Evolutionary conservation across 441 rosid species (phyloP).

Genomic region (Gossypium gossypioides): DNA sequence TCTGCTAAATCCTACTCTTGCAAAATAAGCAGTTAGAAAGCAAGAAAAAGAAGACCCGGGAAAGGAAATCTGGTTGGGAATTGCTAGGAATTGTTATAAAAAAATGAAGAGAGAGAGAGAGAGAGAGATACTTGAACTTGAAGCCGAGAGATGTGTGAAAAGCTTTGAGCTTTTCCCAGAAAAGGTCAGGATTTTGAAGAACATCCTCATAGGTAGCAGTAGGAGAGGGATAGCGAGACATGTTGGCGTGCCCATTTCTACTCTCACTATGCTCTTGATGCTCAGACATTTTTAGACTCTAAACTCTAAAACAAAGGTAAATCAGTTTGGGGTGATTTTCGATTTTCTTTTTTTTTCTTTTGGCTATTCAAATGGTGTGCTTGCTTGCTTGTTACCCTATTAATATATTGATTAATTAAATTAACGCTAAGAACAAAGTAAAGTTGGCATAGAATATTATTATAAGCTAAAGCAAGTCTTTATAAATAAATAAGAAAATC

Average conservation of each 20-base stretch:
- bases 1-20: neutral
- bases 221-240: conserved; percentile 34
- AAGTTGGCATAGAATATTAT: neutral
- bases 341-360: neutral
- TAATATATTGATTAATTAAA: neutral
- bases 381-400: neutral
- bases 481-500: neutral
- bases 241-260: conserved; percentile 27
- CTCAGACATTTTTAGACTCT: conserved; percentile 32
- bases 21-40: neutral
- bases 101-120: neutral
- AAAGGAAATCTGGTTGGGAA: neutral
- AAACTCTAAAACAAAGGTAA: neutral
- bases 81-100: neutral
- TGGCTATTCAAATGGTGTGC: neutral
- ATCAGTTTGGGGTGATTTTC: neutral
- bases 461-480: neutral
- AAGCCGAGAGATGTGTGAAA: conserved; percentile 36
- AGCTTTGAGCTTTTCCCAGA: conserved; percentile 58
- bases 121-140: conserved; percentile 43
- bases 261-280: conserved; percentile 27
- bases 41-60: neutral
- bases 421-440: neutral
- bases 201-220: conserved; percentile 48
- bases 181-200: conserved; percentile 50